Evolutionary conservation across 192 early-diverging fungal species (phyloP).

Genomic region (Gamsiella multidivaricata): DNA sequence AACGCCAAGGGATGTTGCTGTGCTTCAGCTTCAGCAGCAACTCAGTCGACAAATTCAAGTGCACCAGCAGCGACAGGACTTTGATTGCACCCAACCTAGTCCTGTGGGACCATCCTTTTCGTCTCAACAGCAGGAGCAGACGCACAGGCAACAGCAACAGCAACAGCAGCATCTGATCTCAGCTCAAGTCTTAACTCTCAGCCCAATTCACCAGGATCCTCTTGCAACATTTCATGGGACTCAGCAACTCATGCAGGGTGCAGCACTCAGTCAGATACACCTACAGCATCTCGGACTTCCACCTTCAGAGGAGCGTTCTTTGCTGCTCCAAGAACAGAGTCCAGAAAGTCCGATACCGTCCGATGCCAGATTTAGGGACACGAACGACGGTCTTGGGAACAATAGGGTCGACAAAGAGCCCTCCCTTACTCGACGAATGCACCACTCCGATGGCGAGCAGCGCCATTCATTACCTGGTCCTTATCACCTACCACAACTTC

Average conservation of each 20-base stretch:
- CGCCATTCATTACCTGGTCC: background rate
- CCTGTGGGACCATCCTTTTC: no score
- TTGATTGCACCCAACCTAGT: background rate
- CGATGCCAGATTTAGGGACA: background rate
- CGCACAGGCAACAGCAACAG: background rate
- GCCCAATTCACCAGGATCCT: background rate
- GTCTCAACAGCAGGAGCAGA: conserved; percentile 4
- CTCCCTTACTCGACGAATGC: no score
- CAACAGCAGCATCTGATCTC: background rate
- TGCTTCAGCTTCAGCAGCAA: conserved; percentile 19
- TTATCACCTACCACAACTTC: conserved; percentile 17
- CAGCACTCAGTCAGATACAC: background rate
- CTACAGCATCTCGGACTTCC: background rate
- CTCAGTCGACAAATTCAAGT: background rate
- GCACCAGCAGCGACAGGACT: background rate
- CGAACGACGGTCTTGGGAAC: background rate
- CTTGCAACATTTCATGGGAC: no score
- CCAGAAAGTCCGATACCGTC: background rate
- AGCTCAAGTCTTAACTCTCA: background rate
- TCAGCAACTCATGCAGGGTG: no score
- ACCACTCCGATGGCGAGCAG: no score
- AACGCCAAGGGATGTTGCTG: background rate
- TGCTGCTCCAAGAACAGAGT: background rate
- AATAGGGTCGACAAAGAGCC: background rate
- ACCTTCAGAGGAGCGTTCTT: background rate